Conservation (phyloP, 164 flowering plant species). For the Vitis amurensis region DNA sequence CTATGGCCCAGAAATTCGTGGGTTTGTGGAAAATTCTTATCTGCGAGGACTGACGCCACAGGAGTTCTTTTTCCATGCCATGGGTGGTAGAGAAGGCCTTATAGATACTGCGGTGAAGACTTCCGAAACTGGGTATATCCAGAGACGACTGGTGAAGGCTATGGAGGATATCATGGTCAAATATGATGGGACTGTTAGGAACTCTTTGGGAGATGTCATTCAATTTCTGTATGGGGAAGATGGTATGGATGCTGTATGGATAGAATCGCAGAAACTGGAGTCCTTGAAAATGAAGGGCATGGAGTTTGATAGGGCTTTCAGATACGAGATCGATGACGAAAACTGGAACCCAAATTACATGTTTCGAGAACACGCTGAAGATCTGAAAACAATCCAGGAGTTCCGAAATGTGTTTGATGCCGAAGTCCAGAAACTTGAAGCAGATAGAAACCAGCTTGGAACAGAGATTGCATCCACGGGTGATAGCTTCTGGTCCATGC, state of each 20-base stretch:
- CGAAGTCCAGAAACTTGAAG: constrained; percentile 89
- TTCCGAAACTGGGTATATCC: constrained; percentile 98
- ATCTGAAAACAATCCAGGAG: constrained; percentile 80
- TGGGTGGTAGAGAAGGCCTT: constrained; percentile 99
- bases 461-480: constrained; percentile 95
- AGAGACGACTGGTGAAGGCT: constrained; percentile 94
- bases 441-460: constrained; percentile 80
- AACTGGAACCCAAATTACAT: constrained; percentile 89
- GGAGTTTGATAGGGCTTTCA: constrained; percentile 68
- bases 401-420: constrained; percentile 93
- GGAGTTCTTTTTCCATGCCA: constrained; percentile 98
- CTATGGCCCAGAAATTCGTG: constrained; percentile 98
- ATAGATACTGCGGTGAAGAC: constrained; percentile 99
- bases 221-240: constrained; percentile 98
- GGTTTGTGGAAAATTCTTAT: constrained; percentile 98
- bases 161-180: constrained; percentile 99
- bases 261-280: constrained; percentile 87
- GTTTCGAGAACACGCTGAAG: constrained; percentile 82
- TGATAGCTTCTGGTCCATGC: constrained; percentile 88
- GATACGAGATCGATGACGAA: constrained; percentile 75
- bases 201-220: constrained; percentile 94
- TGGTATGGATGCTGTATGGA: constrained; percentile 99
- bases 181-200: constrained; percentile 97
- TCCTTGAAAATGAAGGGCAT: constrained; percentile 80
- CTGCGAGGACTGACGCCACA: constrained; percentile 94